These are phyloP conservation scores for Rhizophagus prolifer DNA, from an alignment of 192 early-diverging fungal species.

Conservation along the genomic window DNA sequence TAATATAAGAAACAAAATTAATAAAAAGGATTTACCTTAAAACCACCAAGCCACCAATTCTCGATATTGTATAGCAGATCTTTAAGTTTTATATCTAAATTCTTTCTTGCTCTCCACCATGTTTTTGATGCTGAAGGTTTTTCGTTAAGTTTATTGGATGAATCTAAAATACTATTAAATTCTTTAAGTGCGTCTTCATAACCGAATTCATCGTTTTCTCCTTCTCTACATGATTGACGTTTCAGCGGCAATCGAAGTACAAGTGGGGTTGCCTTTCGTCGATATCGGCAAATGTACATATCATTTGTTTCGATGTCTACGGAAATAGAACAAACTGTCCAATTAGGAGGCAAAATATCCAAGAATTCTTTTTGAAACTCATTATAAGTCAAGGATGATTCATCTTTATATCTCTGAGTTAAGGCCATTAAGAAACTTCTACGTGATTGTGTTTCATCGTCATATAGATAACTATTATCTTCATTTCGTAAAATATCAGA, in stretches of 20 bases:
- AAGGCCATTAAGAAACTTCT: constrained; percentile 31
- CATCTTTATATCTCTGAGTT: constrained; percentile 41
- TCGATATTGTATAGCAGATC: constrained; percentile 68
- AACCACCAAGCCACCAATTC: constrained; percentile 81
- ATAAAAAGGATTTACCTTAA: constrained; percentile 54
- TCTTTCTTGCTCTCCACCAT: constrained; percentile 83
- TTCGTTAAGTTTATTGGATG: constrained; percentile 70
- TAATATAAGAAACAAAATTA: neutral
- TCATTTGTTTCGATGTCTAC: constrained; percentile 66
- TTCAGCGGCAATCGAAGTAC: constrained; percentile 74
- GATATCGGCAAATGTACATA: constrained; percentile 70
- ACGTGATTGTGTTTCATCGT: constrained; percentile 6
- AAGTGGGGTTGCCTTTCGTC: constrained; percentile 48
- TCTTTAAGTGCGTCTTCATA: constrained; percentile 56
- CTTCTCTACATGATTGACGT: constrained; percentile 43
- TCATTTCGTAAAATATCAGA: neutral
- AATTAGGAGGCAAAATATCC: constrained; percentile 59
- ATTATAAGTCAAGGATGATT: constrained; percentile 35
- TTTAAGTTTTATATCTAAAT: constrained; percentile 69
- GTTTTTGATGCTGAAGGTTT: constrained; percentile 42
- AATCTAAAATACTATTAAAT: constrained; percentile 65
- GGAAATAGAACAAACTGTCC: constrained; percentile 79
- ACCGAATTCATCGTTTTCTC: constrained; percentile 41
- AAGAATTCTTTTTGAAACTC: constrained; percentile 53
- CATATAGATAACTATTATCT: neutral